A percentile compares a stretch with the other conserved stretches of the same genome.
Conservation (phyloP, 2,329 filamentous ascomycete species). For the Myriosclerotinia duriaeana region DNA sequence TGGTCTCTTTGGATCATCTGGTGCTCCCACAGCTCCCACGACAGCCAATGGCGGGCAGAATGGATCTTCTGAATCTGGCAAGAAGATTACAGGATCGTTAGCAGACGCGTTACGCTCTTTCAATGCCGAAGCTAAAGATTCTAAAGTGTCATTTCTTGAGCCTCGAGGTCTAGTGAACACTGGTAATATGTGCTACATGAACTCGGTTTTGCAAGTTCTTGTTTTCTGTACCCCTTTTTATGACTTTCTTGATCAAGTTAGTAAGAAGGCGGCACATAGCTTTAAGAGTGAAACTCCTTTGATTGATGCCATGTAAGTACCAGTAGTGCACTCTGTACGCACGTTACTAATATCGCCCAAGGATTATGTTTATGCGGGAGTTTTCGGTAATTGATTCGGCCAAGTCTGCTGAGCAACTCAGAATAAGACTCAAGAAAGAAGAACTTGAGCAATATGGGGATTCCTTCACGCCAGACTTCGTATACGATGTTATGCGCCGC, state of each 20-base stretch:
- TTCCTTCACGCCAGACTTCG: constrained; percentile 87
- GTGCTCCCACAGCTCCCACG: constrained; percentile 44
- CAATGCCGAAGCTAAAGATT: constrained; percentile 55
- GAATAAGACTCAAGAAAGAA: constrained; percentile 70
- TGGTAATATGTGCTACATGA: constrained; percentile 99
- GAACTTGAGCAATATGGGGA: constrained; percentile 91
- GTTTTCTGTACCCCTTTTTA: constrained; percentile 94
- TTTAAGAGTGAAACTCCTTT: constrained; percentile 95
- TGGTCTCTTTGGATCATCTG: constrained; percentile 56
- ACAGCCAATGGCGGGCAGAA: constrained; percentile 41
- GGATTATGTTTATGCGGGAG: constrained; percentile 94
- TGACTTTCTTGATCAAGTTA: constrained; percentile 83
- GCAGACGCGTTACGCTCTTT: constrained; percentile 76
- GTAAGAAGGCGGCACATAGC: constrained; percentile 79
- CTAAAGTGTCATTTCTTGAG: constrained; percentile 78
- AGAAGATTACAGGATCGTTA: constrained; percentile 60
- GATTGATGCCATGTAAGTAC: constrained; percentile 85
- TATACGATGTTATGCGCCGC: constrained; percentile 88
- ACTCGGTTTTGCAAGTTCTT: constrained; percentile 93
- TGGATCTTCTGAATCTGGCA: constrained; percentile 39
- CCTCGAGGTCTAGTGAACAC: constrained; percentile 93
- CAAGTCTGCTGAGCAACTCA: constrained; percentile 69
- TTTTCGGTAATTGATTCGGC: constrained; percentile 85
- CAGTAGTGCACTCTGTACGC: background rate
- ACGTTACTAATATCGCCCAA: constrained; percentile 42